phyloP scores from a whole-genome alignment of 1,284 basidiomycete genomes.

The Apiotrichum brassicae region DNA sequence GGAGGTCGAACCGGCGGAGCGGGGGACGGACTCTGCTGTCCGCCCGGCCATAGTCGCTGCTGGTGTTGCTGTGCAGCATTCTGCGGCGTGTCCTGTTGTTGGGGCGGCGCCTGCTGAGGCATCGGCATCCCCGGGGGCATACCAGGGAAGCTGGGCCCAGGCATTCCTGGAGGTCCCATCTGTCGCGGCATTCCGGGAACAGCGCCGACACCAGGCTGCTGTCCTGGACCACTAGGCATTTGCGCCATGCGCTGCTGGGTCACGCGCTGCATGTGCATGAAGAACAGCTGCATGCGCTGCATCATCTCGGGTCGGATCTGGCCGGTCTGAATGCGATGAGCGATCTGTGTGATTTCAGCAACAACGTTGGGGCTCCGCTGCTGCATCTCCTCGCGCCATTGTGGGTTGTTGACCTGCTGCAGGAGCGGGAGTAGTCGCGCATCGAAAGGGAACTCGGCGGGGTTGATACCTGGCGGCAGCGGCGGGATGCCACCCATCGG shows the following conservation, averaged over 20 bases:
- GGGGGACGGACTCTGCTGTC: neutral
- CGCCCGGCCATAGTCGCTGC: constrained; percentile 9
- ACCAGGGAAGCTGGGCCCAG: constrained; percentile 15
- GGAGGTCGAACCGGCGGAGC: constrained; percentile 21
- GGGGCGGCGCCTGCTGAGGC: constrained; percentile 9
- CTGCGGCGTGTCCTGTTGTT: neutral
- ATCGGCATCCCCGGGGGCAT: constrained; percentile 3
- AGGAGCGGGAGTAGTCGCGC: constrained; percentile 28
- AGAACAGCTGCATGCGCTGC: constrained; percentile 35
- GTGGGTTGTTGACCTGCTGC: constrained; percentile 22
- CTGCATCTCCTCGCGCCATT: constrained; percentile 31
- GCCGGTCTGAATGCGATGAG: constrained; percentile 22
- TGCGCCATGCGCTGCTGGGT: constrained; percentile 3
- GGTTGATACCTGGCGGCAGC: constrained; percentile 15
- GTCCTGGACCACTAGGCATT: neutral
- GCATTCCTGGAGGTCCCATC: constrained; percentile 11
- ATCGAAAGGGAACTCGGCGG: constrained; percentile 41
- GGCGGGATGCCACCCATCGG: constrained; percentile 11
- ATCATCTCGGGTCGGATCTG: constrained; percentile 28
- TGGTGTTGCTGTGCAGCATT: constrained; percentile 1
- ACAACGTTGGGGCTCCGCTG: constrained; percentile 26
- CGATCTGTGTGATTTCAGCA: constrained; percentile 17
- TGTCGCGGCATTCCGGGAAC: constrained; percentile 5
- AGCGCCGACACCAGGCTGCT: constrained; percentile 5
- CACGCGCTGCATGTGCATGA: constrained; percentile 17